These are phyloP conservation scores for Mucor ambiguus DNA, from an alignment of 371 early-diverging fungal genomes.

Conservation along the genomic window DNA sequence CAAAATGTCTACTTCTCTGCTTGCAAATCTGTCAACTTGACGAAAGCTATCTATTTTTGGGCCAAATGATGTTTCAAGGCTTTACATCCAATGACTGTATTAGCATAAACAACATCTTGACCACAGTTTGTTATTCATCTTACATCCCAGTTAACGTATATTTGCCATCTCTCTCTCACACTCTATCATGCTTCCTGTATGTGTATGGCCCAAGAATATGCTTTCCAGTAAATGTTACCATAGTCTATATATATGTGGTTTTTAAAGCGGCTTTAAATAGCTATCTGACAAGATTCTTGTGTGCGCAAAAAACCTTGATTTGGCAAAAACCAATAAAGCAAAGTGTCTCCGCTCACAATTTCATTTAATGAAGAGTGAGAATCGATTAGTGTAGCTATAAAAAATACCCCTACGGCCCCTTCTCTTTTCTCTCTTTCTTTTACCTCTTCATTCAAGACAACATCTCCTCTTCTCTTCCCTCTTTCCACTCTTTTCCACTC, in stretches of 20 bases:
- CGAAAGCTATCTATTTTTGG: too few relatives aligned
- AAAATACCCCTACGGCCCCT: background rate
- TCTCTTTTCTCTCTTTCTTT: slow-evolving; percentile 5
- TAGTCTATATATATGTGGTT: background rate
- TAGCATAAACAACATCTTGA: background rate
- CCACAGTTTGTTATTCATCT: background rate
- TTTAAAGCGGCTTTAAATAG: slow-evolving; percentile 2
- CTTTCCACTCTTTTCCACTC: background rate
- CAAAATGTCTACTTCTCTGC: background rate
- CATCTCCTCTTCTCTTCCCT: slow-evolving; percentile 5
- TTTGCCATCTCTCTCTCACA: background rate
- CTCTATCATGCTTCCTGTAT: background rate
- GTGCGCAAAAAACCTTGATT: slow-evolving; percentile 8
- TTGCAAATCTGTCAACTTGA: background rate
- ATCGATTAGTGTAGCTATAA: background rate
- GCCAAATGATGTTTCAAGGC: too few relatives aligned
- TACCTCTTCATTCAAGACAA: slow-evolving; percentile 6
- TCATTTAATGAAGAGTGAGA: slow-evolving; percentile 5
- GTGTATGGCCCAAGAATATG: background rate
- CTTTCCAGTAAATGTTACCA: background rate
- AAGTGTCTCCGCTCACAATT: slow-evolving; percentile 7
- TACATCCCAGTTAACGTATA: too few relatives aligned
- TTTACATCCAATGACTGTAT: too few relatives aligned
- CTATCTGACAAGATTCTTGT: slow-evolving; percentile 3
- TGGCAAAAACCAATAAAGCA: slow-evolving; percentile 11